Percentiles rank a stretch among this genome's conserved stretches.
Conservation (phyloP, 2,329 filamentous ascomycete genomes). For the Pseudogymnoascus sp. region DNA sequence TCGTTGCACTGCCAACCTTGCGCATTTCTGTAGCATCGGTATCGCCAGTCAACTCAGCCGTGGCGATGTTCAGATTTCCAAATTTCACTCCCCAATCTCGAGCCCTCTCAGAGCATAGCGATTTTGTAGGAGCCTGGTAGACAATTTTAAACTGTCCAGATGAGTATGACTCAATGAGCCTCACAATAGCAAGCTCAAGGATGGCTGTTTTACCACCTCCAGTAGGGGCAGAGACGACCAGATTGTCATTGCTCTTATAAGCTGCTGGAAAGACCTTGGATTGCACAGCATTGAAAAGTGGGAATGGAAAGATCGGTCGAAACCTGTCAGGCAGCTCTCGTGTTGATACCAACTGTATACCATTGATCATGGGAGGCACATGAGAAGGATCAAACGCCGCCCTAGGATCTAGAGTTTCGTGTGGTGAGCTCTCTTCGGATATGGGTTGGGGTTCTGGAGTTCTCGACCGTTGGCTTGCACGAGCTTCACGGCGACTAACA, state of each 20-base stretch:
- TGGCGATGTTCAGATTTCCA: slow-evolving; percentile 55
- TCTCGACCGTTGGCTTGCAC: not conserved
- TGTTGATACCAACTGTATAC: slow-evolving; percentile 52
- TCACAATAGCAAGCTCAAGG: slow-evolving; percentile 75
- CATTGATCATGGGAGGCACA: slow-evolving; percentile 31
- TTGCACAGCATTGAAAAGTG: slow-evolving; percentile 74
- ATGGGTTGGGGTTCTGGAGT: not conserved
- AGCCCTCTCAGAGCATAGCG: slow-evolving; percentile 68
- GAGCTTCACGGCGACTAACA: slow-evolving; percentile 19
- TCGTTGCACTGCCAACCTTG: slow-evolving; percentile 64
- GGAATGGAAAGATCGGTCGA: slow-evolving; percentile 62
- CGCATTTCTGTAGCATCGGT: slow-evolving; percentile 60
- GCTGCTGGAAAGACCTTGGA: slow-evolving; percentile 67
- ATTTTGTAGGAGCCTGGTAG: slow-evolving; percentile 80
- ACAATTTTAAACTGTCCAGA: slow-evolving; percentile 68
- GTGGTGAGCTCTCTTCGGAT: not conserved
- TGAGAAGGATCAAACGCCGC: slow-evolving; percentile 11
- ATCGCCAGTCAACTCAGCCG: slow-evolving; percentile 76
- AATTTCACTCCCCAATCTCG: slow-evolving; percentile 76
- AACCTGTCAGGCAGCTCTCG: slow-evolving; percentile 62
- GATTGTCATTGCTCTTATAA: slow-evolving; percentile 63
- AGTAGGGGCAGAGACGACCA: slow-evolving; percentile 74
- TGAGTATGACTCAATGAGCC: slow-evolving; percentile 50
- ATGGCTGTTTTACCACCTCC: slow-evolving; percentile 80
- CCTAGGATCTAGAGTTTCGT: not conserved